A percentile compares a stretch with the other conserved stretches of the same genome.
These are phyloP conservation scores for Coprinopsis sp. DNA, from an alignment of 768 basidiomycete species.

Conservation along the genomic window DNA sequence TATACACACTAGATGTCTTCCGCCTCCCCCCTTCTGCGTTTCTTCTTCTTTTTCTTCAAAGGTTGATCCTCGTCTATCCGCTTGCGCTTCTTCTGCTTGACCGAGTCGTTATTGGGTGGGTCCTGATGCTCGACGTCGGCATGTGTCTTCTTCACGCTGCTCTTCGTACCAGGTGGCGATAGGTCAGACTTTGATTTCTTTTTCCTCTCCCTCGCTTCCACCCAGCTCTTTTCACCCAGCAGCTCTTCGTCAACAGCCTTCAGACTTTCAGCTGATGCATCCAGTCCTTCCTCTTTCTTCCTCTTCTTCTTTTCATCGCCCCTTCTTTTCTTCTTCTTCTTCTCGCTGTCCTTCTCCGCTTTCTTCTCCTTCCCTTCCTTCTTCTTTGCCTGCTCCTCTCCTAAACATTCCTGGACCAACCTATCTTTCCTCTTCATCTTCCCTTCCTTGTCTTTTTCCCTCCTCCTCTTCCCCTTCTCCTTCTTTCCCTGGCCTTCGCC, in stretches of 20 bases:
- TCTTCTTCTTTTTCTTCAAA: slow-evolving; percentile 8
- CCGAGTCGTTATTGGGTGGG: slow-evolving; percentile 5
- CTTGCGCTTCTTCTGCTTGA: slow-evolving; percentile 12
- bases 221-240: no score
- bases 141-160: not conserved
- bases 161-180: no score
- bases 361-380: slow-evolving; percentile 11
- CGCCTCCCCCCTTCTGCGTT: slow-evolving; percentile 13
- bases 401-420: slow-evolving; percentile 9
- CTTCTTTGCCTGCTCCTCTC: slow-evolving; percentile 14
- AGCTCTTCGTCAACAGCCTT: not conserved
- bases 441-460: slow-evolving; percentile 15
- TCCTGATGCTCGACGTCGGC: not conserved
- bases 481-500: not conserved
- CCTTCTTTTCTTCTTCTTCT: slow-evolving; percentile 1
- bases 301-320: slow-evolving; percentile 14
- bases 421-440: slow-evolving; percentile 11
- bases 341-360: slow-evolving; percentile 11
- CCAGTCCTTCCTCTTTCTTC: slow-evolving; percentile 13
- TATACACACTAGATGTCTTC: slow-evolving; percentile 14
- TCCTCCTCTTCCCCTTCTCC: slow-evolving; percentile 6
- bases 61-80: slow-evolving; percentile 13
- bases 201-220: not conserved
- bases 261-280: slow-evolving; percentile 8
- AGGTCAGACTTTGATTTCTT: slow-evolving; percentile 7